Percentiles rank a stretch among this genome's conserved stretches.
These are phyloP conservation scores for Cercospora brassicicola DNA, from an alignment of 2,329 filamentous ascomycete species.

Conservation along the genomic window DNA sequence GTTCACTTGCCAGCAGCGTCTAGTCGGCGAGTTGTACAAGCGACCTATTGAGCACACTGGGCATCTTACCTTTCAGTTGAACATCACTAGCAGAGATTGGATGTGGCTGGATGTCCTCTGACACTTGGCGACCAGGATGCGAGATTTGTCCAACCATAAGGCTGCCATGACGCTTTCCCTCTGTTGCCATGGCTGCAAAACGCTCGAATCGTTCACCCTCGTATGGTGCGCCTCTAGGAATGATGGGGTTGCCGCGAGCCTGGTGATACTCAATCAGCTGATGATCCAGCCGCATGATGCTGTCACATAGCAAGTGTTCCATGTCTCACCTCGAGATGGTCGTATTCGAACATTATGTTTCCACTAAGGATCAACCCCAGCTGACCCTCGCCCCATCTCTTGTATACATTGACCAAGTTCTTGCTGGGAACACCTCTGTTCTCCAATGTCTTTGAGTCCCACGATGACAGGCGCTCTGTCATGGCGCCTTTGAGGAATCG, in stretches of 20 bases:
- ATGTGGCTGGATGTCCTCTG: constrained; percentile 48
- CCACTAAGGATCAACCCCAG: constrained; percentile 61
- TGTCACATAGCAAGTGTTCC: constrained; percentile 38
- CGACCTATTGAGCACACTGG: not conserved
- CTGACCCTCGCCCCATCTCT: constrained; percentile 60
- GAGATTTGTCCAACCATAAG: constrained; percentile 62
- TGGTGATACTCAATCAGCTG: constrained; percentile 40
- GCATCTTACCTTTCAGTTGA: constrained; percentile 29
- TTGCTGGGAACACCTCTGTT: constrained; percentile 57
- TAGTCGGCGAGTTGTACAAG: not conserved
- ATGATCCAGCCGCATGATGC: not conserved
- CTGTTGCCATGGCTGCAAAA: constrained; percentile 58
- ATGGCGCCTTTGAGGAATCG: constrained; percentile 68
- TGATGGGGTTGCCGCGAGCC: constrained; percentile 54
- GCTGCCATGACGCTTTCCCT: constrained; percentile 57
- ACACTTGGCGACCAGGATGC: constrained; percentile 62
- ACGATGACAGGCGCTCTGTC: constrained; percentile 64
- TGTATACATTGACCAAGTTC: constrained; percentile 59
- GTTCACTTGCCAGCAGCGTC: not conserved
- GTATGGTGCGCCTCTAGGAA: constrained; percentile 54
- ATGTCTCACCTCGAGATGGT: constrained; percentile 13
- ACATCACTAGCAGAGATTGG: constrained; percentile 56
- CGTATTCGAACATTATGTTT: constrained; percentile 54
- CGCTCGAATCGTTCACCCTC: constrained; percentile 60
- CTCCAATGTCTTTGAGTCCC: constrained; percentile 55